Evolutionary conservation across 805 yeast species (phyloP).

Genomic region (Priceomyces melissophilus): DNA sequence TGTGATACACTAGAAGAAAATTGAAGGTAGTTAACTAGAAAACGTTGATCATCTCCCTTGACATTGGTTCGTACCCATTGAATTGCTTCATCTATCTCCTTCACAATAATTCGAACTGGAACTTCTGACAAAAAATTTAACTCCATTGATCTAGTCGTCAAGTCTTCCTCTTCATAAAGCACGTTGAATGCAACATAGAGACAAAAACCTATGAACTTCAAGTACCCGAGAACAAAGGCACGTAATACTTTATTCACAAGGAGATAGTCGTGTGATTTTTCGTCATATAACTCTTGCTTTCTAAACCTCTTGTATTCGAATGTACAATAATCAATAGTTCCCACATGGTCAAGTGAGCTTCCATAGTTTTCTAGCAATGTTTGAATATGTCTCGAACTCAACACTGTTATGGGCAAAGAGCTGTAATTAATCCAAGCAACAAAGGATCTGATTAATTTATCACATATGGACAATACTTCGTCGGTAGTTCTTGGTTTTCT

Average conservation of each 20-base stretch:
- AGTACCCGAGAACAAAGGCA: slow-evolving; percentile 49
- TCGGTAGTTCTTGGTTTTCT: slow-evolving; percentile 31
- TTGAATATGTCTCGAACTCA: slow-evolving; percentile 74
- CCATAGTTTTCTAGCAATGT: slow-evolving; percentile 44
- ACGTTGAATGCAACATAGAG: slow-evolving; percentile 53
- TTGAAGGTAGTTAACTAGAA: slow-evolving; percentile 6
- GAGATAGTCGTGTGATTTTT: slow-evolving; percentile 14
- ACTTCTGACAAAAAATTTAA: slow-evolving; percentile 29
- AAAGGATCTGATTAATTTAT: slow-evolving; percentile 49
- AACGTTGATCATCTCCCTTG: slow-evolving; percentile 10
- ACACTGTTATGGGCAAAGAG: slow-evolving; percentile 70
- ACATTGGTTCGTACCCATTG: slow-evolving; percentile 23
- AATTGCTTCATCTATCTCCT: slow-evolving; percentile 32
- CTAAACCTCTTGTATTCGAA: slow-evolving; percentile 12
- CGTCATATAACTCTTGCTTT: slow-evolving; percentile 6
- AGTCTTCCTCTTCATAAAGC: slow-evolving; percentile 72
- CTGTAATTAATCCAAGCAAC: slow-evolving; percentile 76
- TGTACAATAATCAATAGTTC: slow-evolving; percentile 8
- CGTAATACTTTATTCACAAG: slow-evolving; percentile 51
- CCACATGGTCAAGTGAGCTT: slow-evolving; percentile 10
- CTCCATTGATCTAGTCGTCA: slow-evolving; percentile 62
- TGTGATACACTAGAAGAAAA: slow-evolving; percentile 7
- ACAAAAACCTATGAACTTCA: slow-evolving; percentile 50
- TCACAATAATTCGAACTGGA: slow-evolving; percentile 16
- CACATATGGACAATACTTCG: slow-evolving; percentile 50